phyloP scores from a whole-genome alignment of 2,329 filamentous ascomycete species.

The Parastagonospora avenae region DNA sequence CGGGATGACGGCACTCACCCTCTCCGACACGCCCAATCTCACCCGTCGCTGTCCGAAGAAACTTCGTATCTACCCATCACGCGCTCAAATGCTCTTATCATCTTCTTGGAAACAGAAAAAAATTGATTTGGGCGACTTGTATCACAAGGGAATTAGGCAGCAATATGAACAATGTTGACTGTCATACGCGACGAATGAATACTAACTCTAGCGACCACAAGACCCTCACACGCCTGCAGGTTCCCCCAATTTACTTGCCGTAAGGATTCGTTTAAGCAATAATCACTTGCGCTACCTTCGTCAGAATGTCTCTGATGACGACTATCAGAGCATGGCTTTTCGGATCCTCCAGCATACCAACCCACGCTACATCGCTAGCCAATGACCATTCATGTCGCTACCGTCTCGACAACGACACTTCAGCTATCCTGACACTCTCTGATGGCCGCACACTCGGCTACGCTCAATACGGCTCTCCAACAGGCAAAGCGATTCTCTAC shows the following conservation, averaged over 20 bases:
- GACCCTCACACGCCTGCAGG: no score
- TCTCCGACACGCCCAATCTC: neutral
- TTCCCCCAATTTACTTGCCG: no score
- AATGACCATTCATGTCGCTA: constrained; percentile 11
- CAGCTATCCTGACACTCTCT: constrained; percentile 36
- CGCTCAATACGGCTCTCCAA: constrained; percentile 37
- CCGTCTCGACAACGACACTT: constrained; percentile 30
- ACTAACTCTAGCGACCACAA: neutral
- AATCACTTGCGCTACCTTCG: neutral
- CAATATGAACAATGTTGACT: neutral
- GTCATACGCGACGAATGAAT: no score
- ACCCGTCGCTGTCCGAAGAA: neutral
- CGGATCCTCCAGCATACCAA: neutral
- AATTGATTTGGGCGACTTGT: neutral
- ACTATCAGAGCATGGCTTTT: neutral
- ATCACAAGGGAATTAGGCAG: neutral
- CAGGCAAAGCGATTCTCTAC: constrained; percentile 33
- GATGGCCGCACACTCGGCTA: constrained; percentile 47
- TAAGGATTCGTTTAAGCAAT: no score
- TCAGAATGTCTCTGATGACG: neutral
- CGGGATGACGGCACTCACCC: neutral
- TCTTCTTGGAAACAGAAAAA: neutral
- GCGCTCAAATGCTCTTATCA: neutral
- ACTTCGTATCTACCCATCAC: neutral
- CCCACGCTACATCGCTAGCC: neutral